These are phyloP conservation scores for Galerina sulciceps DNA, from an alignment of 768 basidiomycete genomes.

Conservation along the genomic window DNA sequence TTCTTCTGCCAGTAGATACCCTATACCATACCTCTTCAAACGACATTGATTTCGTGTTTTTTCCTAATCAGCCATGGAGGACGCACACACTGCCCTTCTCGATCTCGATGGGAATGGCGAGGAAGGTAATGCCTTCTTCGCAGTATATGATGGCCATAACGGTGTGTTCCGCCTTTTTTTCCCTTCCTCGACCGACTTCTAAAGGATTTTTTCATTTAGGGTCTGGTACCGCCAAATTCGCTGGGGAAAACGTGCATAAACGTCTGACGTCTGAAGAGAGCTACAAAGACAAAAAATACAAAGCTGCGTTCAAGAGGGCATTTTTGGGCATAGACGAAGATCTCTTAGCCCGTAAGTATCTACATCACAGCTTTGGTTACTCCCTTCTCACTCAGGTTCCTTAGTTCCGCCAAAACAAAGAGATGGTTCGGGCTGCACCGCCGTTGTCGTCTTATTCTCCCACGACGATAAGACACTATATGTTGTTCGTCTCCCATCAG, in stretches of 20 bases:
- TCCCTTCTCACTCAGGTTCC: constrained; percentile 16
- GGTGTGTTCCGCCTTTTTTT: constrained; percentile 62
- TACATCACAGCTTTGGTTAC: constrained; percentile 1
- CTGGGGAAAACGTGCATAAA: constrained; percentile 83
- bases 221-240: constrained; percentile 82
- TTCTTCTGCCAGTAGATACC: too few species aligned
- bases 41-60: neutral
- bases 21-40: too few species aligned
- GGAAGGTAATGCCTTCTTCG: constrained; percentile 94
- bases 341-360: constrained; percentile 73
- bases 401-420: constrained; percentile 84
- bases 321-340: constrained; percentile 97
- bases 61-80: constrained; percentile 85
- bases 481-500: constrained; percentile 57
- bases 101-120: constrained; percentile 48
- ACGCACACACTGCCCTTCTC: constrained; percentile 82
- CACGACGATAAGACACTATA: constrained; percentile 78
- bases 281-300: constrained; percentile 73
- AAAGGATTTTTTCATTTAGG: constrained; percentile 53
- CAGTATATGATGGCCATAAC: constrained; percentile 98
- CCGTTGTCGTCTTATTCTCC: too few species aligned
- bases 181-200: neutral
- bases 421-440: constrained; percentile 96
- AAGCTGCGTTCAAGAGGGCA: constrained; percentile 79
- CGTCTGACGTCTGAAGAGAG: constrained; percentile 73